Base-by-base conservation (phyloP, 1,284 basidiomycete genomes). In the Naganishia sp. region DNA sequence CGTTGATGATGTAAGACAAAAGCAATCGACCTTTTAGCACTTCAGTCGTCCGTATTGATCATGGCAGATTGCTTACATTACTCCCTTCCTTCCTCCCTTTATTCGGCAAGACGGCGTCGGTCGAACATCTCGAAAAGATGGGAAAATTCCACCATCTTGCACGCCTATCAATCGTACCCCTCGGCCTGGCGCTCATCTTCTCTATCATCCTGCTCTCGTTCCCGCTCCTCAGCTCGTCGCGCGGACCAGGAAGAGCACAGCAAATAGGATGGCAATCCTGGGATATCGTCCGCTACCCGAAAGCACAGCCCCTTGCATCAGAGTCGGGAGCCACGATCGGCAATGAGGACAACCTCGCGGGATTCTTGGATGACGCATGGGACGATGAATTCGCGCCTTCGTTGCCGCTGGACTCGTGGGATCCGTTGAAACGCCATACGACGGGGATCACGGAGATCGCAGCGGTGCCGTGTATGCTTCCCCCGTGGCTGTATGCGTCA, bases 191-290 rank as follows among this genome's bases (percentile, higher is more conserved):
- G 68, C 74, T 89, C 63, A 81, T 83, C 11, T 88, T 92, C 78
- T 86, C 85, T 21, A 84, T 84, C 68, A 81, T 90, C 36, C 86
- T 93, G 16, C 55, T 71, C 10, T 68, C 71, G 0, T 72, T 75
- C 43, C 72, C 74, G 2, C 69, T 76, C 2, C 72, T 79, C 6
- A 69, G 70, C 56, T 86, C 45, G 7, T 42, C 83, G 5, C 87
- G 88, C 5, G 74, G 73, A 11, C 90, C 91, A 3, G 89, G 89
- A 0, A 77, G 83, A 21, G 78, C 83, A 9, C 90, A 92, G 72
- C 83, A 85, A 56, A 79, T 93, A n/a, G 90, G 90, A 21, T 94
- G 91, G 92, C 92, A 94, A 72, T 84, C 89, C n/a, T 94, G 90
- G 90, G 91, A 91, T 50, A 72, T 83, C 5, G 82, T 92, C 0